Evolutionary conservation across 2,329 filamentous ascomycete species (phyloP).

Genomic region (Trichoderma gracile): DNA sequence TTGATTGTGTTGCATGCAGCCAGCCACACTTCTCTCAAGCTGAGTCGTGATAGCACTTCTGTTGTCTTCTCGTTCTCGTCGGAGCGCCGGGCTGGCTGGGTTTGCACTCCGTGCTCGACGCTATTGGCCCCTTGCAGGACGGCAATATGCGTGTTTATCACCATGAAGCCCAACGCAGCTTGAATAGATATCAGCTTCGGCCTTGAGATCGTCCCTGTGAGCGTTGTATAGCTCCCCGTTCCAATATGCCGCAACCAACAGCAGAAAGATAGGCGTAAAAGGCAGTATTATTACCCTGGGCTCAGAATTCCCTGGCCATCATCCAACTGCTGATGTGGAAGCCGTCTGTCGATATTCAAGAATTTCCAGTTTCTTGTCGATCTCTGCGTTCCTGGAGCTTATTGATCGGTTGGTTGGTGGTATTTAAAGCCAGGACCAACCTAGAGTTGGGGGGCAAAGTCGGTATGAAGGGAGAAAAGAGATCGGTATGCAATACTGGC

Average conservation of each 20-base stretch:
- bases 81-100: background rate
- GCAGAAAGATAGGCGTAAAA: background rate
- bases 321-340: background rate
- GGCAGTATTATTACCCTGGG: too few relatives aligned
- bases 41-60: background rate
- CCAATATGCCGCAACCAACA: background rate
- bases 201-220: background rate
- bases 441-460: too few relatives aligned
- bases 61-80: background rate
- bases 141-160: background rate
- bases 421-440: too few relatives aligned
- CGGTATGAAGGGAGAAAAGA: too few relatives aligned
- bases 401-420: too few relatives aligned
- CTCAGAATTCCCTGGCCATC: too few relatives aligned
- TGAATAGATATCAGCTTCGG: background rate
- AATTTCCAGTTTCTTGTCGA: too few relatives aligned
- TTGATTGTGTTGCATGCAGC: background rate
- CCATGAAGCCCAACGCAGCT: background rate
- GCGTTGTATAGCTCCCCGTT: background rate
- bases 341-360: background rate
- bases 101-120: background rate
- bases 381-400: too few relatives aligned
- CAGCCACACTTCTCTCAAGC: background rate
- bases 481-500: too few relatives aligned
- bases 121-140: slow-evolving; percentile 7